Conservation (phyloP, 164 flowering plant species). For the Vitis rotundifolia region DNA sequence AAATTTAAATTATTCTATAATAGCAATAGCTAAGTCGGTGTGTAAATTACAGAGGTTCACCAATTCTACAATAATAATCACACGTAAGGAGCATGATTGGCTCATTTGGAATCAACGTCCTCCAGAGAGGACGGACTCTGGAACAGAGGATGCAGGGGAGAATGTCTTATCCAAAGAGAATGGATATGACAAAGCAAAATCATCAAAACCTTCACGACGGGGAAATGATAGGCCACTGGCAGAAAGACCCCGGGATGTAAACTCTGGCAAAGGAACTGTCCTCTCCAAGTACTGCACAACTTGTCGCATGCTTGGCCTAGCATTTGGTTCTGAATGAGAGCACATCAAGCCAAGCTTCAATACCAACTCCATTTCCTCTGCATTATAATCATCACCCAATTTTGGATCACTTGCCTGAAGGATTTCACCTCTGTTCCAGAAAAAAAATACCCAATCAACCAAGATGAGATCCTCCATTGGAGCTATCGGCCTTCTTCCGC, state of each 20-base stretch:
- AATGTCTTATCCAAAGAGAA: conserved; percentile 9
- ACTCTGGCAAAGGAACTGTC: conserved; percentile 11
- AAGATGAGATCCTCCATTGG: conserved; percentile 6
- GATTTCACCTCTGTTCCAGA: conserved; percentile 11
- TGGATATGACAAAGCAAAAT: conserved; percentile 15
- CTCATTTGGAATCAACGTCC: conserved; percentile 14
- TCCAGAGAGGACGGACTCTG: conserved; percentile 11
- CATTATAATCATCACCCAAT: not conserved
- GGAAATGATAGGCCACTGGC: not conserved
- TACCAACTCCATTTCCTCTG: conserved; percentile 24
- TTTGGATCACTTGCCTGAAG: conserved; percentile 16
- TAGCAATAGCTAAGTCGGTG: too few relatives aligned
- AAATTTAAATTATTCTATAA: too few relatives aligned
- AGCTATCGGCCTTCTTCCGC: conserved; percentile 27
- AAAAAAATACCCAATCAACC: conserved; percentile 26
- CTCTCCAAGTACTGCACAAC: conserved; percentile 22
- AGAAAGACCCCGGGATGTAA: not conserved
- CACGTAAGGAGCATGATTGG: too few relatives aligned
- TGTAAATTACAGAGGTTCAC: too few relatives aligned
- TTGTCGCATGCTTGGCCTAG: conserved; percentile 27
- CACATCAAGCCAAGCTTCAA: conserved; percentile 31
- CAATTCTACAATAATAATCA: too few relatives aligned
- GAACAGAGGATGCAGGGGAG: conserved; percentile 2
- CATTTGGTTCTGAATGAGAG: conserved; percentile 7
- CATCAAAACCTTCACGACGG: conserved; percentile 19